These are phyloP conservation scores for Phytophthora aleatoria DNA, from an alignment of 352 stramenopile species.

Conservation along the genomic window DNA sequence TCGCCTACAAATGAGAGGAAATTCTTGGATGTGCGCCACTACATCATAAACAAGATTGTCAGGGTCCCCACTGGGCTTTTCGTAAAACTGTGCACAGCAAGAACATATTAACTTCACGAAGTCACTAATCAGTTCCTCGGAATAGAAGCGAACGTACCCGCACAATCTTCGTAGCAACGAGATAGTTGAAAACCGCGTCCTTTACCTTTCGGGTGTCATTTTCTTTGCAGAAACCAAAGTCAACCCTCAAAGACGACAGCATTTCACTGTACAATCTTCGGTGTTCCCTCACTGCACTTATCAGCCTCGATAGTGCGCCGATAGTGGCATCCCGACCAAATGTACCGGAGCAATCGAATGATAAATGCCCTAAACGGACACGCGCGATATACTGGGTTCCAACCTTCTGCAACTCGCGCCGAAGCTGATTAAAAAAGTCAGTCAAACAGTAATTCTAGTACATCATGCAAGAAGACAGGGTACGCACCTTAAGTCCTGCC, in stretches of 20 bases:
- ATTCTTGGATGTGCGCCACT: conserved; percentile 42
- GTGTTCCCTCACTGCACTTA: conserved; percentile 43
- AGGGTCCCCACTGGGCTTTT: conserved; percentile 22
- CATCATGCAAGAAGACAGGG: neutral
- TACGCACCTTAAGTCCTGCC: conserved; percentile 53
- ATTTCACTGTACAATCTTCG: conserved; percentile 50
- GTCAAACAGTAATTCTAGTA: neutral
- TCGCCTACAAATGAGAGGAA: conserved; percentile 39
- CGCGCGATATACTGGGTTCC: conserved; percentile 28
- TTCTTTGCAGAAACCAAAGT: conserved; percentile 43
- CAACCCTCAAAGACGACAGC: conserved; percentile 42
- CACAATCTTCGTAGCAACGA: conserved; percentile 47
- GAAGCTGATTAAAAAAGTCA: conserved; percentile 49
- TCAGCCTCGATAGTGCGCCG: conserved; percentile 45
- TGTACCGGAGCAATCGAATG: conserved; percentile 31
- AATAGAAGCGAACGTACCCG: conserved; percentile 35
- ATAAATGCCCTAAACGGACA: conserved; percentile 53
- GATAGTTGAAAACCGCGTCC: conserved; percentile 52
- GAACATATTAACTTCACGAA: conserved; percentile 14
- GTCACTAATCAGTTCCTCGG: neutral
- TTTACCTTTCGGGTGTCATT: conserved; percentile 53
- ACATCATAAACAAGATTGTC: conserved; percentile 39
- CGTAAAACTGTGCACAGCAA: conserved; percentile 28
- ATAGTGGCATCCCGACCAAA: conserved; percentile 58
- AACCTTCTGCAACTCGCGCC: conserved; percentile 37